These are phyloP conservation scores for Apium graveolens DNA, from an alignment of 129 eudicot genomes.

Conservation along the genomic window DNA sequence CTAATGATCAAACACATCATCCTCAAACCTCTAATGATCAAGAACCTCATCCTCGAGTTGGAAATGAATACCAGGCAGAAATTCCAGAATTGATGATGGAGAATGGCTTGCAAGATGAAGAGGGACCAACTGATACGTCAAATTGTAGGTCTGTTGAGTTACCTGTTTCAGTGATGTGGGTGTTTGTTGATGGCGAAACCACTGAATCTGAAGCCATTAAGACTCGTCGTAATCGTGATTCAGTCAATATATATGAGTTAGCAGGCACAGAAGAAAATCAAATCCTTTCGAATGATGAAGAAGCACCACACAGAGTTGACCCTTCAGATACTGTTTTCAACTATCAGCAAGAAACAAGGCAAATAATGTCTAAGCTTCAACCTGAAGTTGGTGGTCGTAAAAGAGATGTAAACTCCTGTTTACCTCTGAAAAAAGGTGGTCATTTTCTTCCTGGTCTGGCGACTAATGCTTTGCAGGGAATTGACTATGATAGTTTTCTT, in stretches of 20 bases:
- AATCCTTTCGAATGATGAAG: conserved; percentile 8
- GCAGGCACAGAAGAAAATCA: conserved; percentile 13
- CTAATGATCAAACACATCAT: conserved; percentile 29
- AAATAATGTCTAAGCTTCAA: not conserved
- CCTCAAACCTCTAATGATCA: conserved; percentile 36
- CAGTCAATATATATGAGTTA: not conserved
- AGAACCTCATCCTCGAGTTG: conserved; percentile 33
- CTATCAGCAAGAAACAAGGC: conserved; percentile 1
- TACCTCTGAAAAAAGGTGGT: not conserved
- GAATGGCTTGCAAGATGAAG: conserved; percentile 16
- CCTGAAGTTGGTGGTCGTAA: not conserved
- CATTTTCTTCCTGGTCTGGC: conserved; percentile 32
- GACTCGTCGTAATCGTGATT: not conserved
- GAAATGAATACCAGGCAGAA: conserved; percentile 44
- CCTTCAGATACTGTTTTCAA: conserved; percentile 4
- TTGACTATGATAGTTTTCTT: conserved; percentile 43
- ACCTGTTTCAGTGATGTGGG: conserved; percentile 40
- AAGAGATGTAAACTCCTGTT: not conserved
- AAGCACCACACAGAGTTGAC: conserved; percentile 8
- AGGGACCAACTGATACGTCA: conserved; percentile 2
- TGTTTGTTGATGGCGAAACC: conserved; percentile 12
- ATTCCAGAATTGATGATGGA: conserved; percentile 31
- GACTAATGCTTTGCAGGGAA: conserved; percentile 33
- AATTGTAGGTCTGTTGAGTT: conserved; percentile 22
- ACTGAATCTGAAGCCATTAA: conserved; percentile 7